phyloP scores from a whole-genome alignment of 2,329 filamentous ascomycete genomes.

The Leptographium flavum region DNA sequence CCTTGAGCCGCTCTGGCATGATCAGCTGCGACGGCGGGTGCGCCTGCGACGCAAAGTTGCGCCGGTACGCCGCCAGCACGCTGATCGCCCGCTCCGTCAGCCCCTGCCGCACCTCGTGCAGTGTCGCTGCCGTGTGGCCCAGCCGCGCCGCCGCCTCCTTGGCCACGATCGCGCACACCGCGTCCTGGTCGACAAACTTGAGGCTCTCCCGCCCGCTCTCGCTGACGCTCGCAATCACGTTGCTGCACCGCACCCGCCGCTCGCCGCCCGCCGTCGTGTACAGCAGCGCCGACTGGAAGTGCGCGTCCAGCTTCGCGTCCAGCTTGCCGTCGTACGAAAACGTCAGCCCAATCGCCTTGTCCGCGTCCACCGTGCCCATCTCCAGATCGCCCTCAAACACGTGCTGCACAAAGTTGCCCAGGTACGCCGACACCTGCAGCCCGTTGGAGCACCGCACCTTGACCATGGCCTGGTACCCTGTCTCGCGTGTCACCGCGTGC shows the following conservation, averaged over 20 bases:
- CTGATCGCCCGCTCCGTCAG: conserved; percentile 89
- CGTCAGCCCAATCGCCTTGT: conserved; percentile 82
- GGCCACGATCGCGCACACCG: conserved; percentile 73
- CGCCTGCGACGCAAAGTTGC: conserved; percentile 68
- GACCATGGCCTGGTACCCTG: conserved; percentile 91
- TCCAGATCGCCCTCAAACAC: conserved; percentile 91
- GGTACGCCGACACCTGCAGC: conserved; percentile 82
- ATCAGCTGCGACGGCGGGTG: conserved; percentile 88
- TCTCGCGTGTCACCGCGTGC: conserved; percentile 77
- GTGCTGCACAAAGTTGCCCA: conserved; percentile 93
- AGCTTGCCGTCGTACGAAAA: conserved; percentile 96
- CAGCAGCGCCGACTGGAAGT: conserved; percentile 89
- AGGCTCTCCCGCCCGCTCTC: conserved; percentile 72
- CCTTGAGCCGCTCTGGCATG: conserved; percentile 88
- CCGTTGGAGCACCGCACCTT: conserved; percentile 97
- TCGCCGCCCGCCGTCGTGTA: conserved; percentile 88
- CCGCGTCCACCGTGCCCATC: conserved; percentile 80
- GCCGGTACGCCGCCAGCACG: conserved; percentile 80
- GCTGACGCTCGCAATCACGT: conserved; percentile 83
- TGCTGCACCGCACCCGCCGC: conserved; percentile 80
- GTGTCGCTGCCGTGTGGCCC: conserved; percentile 47
- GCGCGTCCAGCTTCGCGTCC: conserved; percentile 90
- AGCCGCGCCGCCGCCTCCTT: conserved; percentile 91
- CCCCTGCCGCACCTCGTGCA: conserved; percentile 74
- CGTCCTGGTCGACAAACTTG: conserved; percentile 93